Percentiles rank a stretch among this genome's conserved stretches.
These are phyloP conservation scores for Cladorrhinum sp. DNA, from an alignment of 2,329 filamentous ascomycete species.

Conservation along the genomic window DNA sequence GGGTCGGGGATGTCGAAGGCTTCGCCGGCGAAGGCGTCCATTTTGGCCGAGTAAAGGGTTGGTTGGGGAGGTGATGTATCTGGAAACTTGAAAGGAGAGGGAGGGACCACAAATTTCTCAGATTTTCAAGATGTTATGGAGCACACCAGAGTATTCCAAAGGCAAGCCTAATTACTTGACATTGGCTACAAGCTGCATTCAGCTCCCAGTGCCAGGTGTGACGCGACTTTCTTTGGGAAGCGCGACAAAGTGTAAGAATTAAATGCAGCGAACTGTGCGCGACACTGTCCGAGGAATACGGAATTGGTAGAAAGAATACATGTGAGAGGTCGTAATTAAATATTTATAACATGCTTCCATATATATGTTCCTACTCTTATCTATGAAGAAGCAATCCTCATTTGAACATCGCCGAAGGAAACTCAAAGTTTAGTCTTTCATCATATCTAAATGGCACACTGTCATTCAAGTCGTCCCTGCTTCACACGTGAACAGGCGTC, in stretches of 20 bases:
- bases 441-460: not conserved
- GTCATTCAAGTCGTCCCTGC: not conserved
- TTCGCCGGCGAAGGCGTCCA: slow-evolving; percentile 21
- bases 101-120: no score
- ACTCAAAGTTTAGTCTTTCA: not conserved
- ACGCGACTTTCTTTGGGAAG: slow-evolving; percentile 4
- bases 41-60: not conserved
- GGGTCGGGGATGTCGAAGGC: slow-evolving; percentile 61
- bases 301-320: no score
- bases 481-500: slow-evolving; percentile 27
- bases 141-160: no score
- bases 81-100: no score
- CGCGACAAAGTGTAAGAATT: not conserved
- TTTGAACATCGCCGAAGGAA: no score
- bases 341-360: no score
- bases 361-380: no score
- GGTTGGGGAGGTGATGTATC: not conserved
- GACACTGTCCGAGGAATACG: no score
- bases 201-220: not conserved
- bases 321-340: no score
- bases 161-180: no score
- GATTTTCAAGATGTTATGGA: no score
- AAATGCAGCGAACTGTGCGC: not conserved
- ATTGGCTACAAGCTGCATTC: not conserved
- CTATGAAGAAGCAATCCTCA: no score